Evolutionary conservation across 805 yeast species (phyloP).

Genomic region (Metschnikowia cerradonensis): DNA sequence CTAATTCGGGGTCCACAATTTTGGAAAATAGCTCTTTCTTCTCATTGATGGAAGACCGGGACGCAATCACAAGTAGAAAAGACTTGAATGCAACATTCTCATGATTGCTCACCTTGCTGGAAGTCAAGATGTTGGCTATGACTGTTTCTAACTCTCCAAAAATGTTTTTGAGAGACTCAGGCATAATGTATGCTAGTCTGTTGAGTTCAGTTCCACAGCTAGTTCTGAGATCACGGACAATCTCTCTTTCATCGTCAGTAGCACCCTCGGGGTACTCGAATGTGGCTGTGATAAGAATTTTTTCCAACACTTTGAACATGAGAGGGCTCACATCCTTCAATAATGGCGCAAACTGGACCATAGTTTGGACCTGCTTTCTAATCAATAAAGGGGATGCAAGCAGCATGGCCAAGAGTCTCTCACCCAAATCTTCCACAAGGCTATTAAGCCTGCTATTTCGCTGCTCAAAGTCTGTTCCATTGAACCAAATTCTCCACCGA

Average conservation of each 20-base stretch:
- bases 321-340: slow-evolving; percentile 70
- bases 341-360: slow-evolving; percentile 91
- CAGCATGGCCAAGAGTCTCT: slow-evolving; percentile 68
- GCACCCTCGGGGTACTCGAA: slow-evolving; percentile 67
- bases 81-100: slow-evolving; percentile 94
- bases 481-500: slow-evolving; percentile 94
- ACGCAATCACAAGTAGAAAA: slow-evolving; percentile 85
- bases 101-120: slow-evolving; percentile 75
- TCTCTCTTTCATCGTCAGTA: slow-evolving; percentile 71
- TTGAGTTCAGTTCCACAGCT: slow-evolving; percentile 94
- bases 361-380: slow-evolving; percentile 83
- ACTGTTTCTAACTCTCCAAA: slow-evolving; percentile 80
- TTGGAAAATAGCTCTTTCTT: slow-evolving; percentile 75
- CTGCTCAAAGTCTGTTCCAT: slow-evolving; percentile 48
- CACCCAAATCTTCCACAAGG: slow-evolving; percentile 66
- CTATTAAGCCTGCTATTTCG: slow-evolving; percentile 50
- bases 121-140: slow-evolving; percentile 62
- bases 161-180: slow-evolving; percentile 78
- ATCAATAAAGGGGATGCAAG: slow-evolving; percentile 76
- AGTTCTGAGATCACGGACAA: slow-evolving; percentile 81
- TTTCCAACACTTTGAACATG: slow-evolving; percentile 81
- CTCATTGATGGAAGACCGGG: slow-evolving; percentile 69
- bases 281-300: slow-evolving; percentile 78
- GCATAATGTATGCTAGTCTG: slow-evolving; percentile 91
- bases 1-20: slow-evolving; percentile 89